These are phyloP conservation scores for Didymella sp. DNA, from an alignment of 2,329 filamentous ascomycete species.

Conservation along the genomic window DNA sequence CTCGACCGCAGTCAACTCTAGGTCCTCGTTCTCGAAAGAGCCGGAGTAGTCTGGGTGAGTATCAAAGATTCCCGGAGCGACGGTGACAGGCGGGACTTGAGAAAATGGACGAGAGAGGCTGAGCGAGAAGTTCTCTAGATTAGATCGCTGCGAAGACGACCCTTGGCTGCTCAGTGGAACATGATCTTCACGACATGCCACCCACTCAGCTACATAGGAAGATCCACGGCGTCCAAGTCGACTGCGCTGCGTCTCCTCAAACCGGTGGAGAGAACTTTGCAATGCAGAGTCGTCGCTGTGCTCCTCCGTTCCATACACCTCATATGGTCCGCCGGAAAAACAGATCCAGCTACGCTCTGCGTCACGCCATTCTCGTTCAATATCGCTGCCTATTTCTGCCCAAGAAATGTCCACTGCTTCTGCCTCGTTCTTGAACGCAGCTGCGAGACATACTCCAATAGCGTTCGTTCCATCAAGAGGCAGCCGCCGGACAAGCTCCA, in stretches of 20 bases:
- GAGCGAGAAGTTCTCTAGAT: background rate
- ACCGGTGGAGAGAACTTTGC: background rate
- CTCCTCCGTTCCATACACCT: background rate
- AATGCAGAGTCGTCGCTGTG: background rate
- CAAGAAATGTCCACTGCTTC: background rate
- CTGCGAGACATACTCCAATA: background rate
- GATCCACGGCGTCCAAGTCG: background rate
- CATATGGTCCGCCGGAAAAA: conserved; percentile 5
- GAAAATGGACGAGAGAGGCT: too few relatives aligned
- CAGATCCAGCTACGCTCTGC: conserved; percentile 5
- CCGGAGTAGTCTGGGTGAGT: background rate
- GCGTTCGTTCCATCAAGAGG: background rate
- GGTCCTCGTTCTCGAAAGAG: background rate
- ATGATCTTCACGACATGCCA: background rate
- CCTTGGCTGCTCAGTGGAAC: background rate
- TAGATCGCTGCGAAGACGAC: background rate
- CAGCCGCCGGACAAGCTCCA: conserved; percentile 2
- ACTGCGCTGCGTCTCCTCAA: background rate
- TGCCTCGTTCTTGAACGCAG: background rate
- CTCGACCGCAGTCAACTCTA: background rate
- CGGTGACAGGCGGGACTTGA: too few relatives aligned
- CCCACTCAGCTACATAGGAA: background rate
- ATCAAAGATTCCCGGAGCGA: background rate
- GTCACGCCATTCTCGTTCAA: conserved; percentile 4
- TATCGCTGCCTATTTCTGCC: conserved; percentile 6